Evolutionary conservation across 352 stramenopile genomes (phyloP), one percentile per base, ranked within the genome.

Genomic region (Globisporangium polare): DNA sequence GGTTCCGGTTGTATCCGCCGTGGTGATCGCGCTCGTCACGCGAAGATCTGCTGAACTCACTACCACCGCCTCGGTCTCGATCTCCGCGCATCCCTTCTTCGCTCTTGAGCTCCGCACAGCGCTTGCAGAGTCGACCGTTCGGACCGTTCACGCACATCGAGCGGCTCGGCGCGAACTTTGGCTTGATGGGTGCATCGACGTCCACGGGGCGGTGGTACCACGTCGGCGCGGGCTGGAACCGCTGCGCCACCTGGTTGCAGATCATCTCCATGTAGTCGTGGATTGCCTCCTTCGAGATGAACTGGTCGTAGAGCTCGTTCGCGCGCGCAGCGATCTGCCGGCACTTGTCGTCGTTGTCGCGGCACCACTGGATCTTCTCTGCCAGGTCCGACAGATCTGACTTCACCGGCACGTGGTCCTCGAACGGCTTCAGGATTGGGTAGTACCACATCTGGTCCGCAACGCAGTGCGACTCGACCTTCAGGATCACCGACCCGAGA

Each of bases 391-490:
- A 98, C 22, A 99, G 73, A 71, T 99, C 97, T 2, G 81, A 83
- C 54, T 98, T 98, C 10, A 99, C 88, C 1, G 97, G 97, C 53
- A 99, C 90, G 72, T 99, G 97, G 67, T 99, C 97, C 50, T 98
- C 86, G 67, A 97, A 99, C 13, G 97, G 97, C 71, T 88, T 75
- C 27, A 99, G 80, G 22, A 99, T 74, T 35, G 96, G 95, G 60
- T 98, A 99, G 73, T 99, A 95, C 86, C 86, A 99, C 90, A 99
- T 98, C 62, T 96, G 88, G 70, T 99, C 97, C 8, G 97, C 97
- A 53, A 99, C 96, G 69, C 88, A 97, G 3, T 74, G 80, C 46
- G 88, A 97, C 46, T 86, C 76, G 10, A 90, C 93, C 76, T 99
- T 99, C 10, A 99, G 77, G 70, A 99, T 99, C 22, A 99, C 97